phyloP scores from a whole-genome alignment of 176 grass and related monocot genomes.

The Eremochloa ophiuroides region DNA sequence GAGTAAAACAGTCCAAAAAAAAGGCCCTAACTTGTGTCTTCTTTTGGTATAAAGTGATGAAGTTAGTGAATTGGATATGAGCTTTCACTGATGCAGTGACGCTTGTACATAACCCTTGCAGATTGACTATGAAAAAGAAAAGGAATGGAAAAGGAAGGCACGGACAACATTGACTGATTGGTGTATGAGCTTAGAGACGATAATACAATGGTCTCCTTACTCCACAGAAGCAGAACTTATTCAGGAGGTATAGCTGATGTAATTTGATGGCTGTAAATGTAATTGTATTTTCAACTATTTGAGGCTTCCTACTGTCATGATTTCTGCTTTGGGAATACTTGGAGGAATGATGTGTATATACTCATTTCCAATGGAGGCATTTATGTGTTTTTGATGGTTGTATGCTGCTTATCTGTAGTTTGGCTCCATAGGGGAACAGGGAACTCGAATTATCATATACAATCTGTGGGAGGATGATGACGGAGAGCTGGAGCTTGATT shows the following conservation, averaged over 20 bases:
- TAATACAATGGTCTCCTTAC: slow-evolving; percentile 82
- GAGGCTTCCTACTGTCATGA: not conserved
- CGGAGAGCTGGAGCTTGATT: slow-evolving; percentile 87
- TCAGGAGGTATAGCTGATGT: slow-evolving; percentile 55
- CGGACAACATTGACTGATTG: slow-evolving; percentile 59
- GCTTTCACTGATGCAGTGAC: not conserved
- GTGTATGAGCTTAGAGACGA: slow-evolving; percentile 70
- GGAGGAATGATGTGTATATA: not conserved
- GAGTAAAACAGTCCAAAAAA: not conserved
- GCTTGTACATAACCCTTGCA: slow-evolving; percentile 30
- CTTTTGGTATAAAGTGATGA: not conserved
- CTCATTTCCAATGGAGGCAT: not conserved
- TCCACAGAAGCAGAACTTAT: slow-evolving; percentile 84
- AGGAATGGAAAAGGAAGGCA: slow-evolving; percentile 58
- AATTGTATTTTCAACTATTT: not conserved
- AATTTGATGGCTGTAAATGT: not conserved
- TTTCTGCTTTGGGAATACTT: not conserved
- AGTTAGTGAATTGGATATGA: slow-evolving; percentile 5
- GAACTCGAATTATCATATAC: slow-evolving; percentile 89
- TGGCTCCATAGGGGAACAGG: slow-evolving; percentile 66
- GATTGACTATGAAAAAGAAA: slow-evolving; percentile 76
- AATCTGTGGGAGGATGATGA: slow-evolving; percentile 96
- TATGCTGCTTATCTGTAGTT: slow-evolving; percentile 49
- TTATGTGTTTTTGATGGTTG: slow-evolving; percentile 6
- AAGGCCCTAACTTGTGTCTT: not conserved